Base-by-base conservation (phyloP, 371 early-diverging fungal species). In the Rhizopus microsporus region DNA sequence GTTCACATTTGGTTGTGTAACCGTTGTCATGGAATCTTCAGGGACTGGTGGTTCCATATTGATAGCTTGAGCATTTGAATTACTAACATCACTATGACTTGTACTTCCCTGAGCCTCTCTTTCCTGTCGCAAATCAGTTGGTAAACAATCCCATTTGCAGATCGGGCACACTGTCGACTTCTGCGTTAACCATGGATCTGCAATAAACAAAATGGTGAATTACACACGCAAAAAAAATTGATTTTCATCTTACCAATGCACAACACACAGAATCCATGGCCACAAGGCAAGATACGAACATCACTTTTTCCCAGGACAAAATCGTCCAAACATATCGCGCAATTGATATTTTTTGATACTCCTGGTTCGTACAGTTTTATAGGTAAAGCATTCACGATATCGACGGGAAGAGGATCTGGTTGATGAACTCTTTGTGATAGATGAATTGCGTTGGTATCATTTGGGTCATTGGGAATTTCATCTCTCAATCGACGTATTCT, bases 141-240 rank as follows among this genome's bases (percentile, higher is more conserved):
- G 74, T 17, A 67, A 42, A 37, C 74, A 74, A 52, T 74, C 70
- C 62, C 62, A 67, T 52, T 74, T 74, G 47, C 74, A 74, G 13
- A 74, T 70, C 8, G 74, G 74, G 39, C 74, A 74, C 42, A 62
- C 29, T 10, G 70, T 62, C 13, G 74, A 69, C 35, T 69, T 69
- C 37, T 69, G 67, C 2, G 70, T 67, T 6, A 74, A 53, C 74
- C 74, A 73, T 34, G 69, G 73, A 53, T 73, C 73, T 64, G 49
- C n/a, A 35, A 29, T 15, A 49, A 55, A 3, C 5, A 49, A 23
- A 35, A 46, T 35, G 15, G 13, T 10, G 40, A 37, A 29, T 35
- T 16, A 35, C 48, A 5, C 37, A 31, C 40, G 51, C 29, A 13
- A 13, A 35, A 43, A 23, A 2, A n/a, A 44, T 17, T 54, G 39